Conservation (phyloP, 148 eudicot genomes). For the Vaccinium darrowii region DNA sequence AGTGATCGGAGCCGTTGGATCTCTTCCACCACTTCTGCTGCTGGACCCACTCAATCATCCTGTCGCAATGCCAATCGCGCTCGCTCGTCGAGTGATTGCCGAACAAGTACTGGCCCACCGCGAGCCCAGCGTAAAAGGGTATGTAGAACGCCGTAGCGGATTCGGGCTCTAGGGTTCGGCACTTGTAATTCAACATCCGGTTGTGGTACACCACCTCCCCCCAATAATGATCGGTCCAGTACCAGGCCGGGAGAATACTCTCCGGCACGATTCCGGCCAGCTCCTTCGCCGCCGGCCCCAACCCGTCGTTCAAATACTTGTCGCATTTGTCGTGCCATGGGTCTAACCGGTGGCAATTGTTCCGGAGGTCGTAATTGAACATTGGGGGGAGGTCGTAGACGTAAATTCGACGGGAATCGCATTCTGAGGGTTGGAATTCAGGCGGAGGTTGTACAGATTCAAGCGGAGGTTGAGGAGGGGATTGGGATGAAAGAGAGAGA, state of each 20-base stretch:
- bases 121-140: constrained; percentile 83
- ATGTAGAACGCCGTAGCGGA: constrained; percentile 72
- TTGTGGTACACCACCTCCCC: constrained; percentile 60
- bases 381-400: constrained; percentile 58
- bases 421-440: neutral
- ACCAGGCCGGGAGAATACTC: constrained; percentile 39
- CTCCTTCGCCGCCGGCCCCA: constrained; percentile 42
- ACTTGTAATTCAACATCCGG: constrained; percentile 48
- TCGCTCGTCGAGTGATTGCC: constrained; percentile 29
- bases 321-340: constrained; percentile 61
- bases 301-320: constrained; percentile 56
- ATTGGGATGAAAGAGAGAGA: constrained; percentile 18
- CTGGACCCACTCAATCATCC: constrained; percentile 49
- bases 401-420: constrained; percentile 44
- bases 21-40: constrained; percentile 36
- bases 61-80: constrained; percentile 46
- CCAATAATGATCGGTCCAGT: constrained; percentile 70
- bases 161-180: constrained; percentile 53
- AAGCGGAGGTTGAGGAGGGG: neutral
- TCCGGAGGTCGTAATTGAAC: constrained; percentile 49
- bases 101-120: constrained; percentile 52
- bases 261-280: constrained; percentile 36
- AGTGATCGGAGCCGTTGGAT: constrained; percentile 62
- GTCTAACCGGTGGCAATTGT: constrained; percentile 49
- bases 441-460: neutral